Percentiles rank a stretch among this genome's conserved stretches.
Conservation (phyloP, 2,329 filamentous ascomycete species). For the Aspergillus quadricinctus region DNA sequence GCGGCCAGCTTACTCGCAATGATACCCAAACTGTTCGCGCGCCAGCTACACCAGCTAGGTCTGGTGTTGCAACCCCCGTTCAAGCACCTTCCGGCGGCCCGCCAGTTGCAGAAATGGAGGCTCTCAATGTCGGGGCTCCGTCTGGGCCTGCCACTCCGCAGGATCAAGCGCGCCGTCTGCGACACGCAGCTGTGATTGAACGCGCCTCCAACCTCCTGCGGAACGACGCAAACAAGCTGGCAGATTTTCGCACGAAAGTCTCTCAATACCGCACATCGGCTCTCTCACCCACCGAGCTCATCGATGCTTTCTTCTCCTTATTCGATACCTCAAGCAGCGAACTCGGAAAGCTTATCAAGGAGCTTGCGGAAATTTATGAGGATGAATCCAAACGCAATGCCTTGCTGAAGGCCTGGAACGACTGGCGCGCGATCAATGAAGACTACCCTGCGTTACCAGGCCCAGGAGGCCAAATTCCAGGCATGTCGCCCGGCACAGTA, state of each 20-base stretch:
- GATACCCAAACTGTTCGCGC: conserved; percentile 46
- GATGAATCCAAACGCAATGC: conserved; percentile 68
- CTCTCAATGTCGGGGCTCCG: conserved; percentile 46
- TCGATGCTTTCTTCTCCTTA: conserved; percentile 81
- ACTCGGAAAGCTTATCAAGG: conserved; percentile 82
- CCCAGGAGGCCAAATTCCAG: conserved; percentile 63
- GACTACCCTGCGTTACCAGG: conserved; percentile 88
- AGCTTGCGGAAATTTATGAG: conserved; percentile 90
- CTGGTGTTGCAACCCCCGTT: conserved; percentile 24
- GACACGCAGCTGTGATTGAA: conserved; percentile 80
- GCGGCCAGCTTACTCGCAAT: conserved; percentile 68
- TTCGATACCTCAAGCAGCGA: conserved; percentile 78
- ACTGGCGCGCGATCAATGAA: conserved; percentile 94
- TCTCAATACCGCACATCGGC: conserved; percentile 69
- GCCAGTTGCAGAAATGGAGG: conserved; percentile 44
- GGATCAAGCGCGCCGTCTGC: conserved; percentile 73
- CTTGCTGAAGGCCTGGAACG: conserved; percentile 81
- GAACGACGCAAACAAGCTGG: conserved; percentile 70
- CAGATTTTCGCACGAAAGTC: conserved; percentile 72
- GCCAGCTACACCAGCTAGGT: conserved; percentile 41
- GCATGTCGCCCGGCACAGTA: conserved; percentile 41
- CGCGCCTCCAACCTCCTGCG: conserved; percentile 76
- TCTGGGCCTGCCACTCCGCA: conserved; percentile 57
- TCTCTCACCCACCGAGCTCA: conserved; percentile 69
- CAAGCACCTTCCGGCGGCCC: conserved; percentile 20